phyloP scores from a whole-genome alignment of 2,329 filamentous ascomycete species.

The Alternaria sp. region DNA sequence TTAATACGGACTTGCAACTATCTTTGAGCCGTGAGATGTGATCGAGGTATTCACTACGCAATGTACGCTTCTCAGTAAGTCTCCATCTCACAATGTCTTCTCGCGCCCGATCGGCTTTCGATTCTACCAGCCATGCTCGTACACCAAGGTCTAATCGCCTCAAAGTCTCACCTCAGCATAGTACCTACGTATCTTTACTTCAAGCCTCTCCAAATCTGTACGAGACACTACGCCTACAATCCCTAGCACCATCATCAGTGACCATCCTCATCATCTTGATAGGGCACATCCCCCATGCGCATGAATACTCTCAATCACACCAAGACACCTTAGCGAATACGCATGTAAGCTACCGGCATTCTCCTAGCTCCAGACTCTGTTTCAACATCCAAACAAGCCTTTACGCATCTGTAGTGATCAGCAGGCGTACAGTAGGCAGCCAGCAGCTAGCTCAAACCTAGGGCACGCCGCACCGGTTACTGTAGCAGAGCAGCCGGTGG shows the following conservation, averaged over 20 bases:
- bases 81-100: not conserved
- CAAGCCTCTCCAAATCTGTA: not conserved
- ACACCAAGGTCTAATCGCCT: no score
- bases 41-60: not conserved
- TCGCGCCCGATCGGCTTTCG: no score
- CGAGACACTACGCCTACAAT: no score
- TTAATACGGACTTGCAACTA: not conserved
- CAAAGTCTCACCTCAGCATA: not conserved
- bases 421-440: not conserved
- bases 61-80: not conserved
- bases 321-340: not conserved
- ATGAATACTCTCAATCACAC: not conserved
- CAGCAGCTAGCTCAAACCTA: not conserved
- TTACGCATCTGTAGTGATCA: not conserved
- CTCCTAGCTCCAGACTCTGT: not conserved
- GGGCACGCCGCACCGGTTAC: not conserved
- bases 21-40: not conserved
- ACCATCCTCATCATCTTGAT: not conserved
- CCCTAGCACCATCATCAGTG: not conserved
- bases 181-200: not conserved
- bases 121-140: no score
- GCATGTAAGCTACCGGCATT: not conserved
- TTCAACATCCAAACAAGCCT: not conserved
- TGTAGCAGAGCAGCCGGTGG: not conserved
- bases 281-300: not conserved